Percentiles rank a stretch among this genome's conserved stretches.
phyloP scores from a whole-genome alignment of 257 asterid species.

The Solanum arcanum region DNA sequence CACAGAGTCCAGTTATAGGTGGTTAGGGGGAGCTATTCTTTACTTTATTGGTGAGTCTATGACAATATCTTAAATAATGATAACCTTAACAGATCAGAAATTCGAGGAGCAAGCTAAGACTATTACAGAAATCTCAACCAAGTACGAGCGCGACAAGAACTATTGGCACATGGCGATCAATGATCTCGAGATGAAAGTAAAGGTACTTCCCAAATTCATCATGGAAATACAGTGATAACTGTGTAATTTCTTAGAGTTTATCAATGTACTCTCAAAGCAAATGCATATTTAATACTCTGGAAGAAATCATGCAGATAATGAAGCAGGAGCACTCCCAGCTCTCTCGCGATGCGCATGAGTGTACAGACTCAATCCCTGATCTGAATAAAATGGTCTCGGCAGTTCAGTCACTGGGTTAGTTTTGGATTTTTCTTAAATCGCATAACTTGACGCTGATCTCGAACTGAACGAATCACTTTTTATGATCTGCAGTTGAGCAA shows the following conservation, averaged over 20 bases:
- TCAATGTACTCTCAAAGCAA: background rate
- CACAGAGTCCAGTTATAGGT: background rate
- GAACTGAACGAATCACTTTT: background rate
- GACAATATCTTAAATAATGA: background rate
- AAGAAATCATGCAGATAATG: conserved; percentile 44
- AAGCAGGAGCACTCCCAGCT: conserved; percentile 72
- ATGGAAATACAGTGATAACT: background rate
- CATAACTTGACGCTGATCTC: background rate
- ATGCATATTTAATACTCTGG: background rate
- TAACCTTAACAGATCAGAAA: conserved; percentile 43
- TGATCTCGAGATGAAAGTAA: conserved; percentile 52
- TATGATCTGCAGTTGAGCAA: conserved; percentile 61
- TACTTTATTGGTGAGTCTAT: background rate
- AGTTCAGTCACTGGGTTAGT: conserved; percentile 85
- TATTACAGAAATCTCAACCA: conserved; percentile 48
- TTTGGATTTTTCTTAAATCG: background rate
- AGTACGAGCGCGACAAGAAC: conserved; percentile 52
- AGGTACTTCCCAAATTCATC: conserved; percentile 27
- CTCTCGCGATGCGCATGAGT: conserved; percentile 83
- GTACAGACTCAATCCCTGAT: conserved; percentile 78
- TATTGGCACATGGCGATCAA: conserved; percentile 52
- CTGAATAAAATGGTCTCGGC: conserved; percentile 81
- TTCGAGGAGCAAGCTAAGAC: conserved; percentile 51
- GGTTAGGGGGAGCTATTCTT: background rate
- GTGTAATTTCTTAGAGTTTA: background rate